Percentiles rank a stretch among this genome's conserved stretches.
These are phyloP conservation scores for Colletotrichum falcatum DNA, from an alignment of 2,329 filamentous ascomycete species.

Conservation along the genomic window DNA sequence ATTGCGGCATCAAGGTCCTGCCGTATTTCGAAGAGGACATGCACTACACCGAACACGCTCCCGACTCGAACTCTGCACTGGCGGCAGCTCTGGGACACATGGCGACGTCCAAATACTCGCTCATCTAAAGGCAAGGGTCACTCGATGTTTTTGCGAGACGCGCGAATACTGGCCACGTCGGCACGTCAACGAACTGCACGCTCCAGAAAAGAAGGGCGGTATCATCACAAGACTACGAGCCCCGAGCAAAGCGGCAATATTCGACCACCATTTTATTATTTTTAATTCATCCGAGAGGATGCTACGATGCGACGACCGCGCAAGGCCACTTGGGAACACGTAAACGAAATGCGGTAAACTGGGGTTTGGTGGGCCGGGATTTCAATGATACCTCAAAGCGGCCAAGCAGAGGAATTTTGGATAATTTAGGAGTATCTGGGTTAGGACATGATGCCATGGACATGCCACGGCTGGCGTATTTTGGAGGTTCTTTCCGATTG, in stretches of 20 bases:
- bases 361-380: slow-evolving; percentile 23
- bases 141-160: not conserved
- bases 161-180: not conserved
- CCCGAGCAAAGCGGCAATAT: slow-evolving; percentile 27
- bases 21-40: slow-evolving; percentile 60
- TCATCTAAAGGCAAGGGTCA: slow-evolving; percentile 16
- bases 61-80: slow-evolving; percentile 44
- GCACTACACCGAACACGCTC: slow-evolving; percentile 54
- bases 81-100: slow-evolving; percentile 39
- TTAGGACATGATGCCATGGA: slow-evolving; percentile 37
- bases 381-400: slow-evolving; percentile 31
- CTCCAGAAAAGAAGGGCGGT: not conserved
- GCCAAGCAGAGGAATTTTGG: slow-evolving; percentile 20
- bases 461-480: slow-evolving; percentile 35
- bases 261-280: slow-evolving; percentile 1
- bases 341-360: slow-evolving; percentile 25
- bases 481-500: slow-evolving; percentile 26
- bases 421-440: slow-evolving; percentile 32
- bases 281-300: slow-evolving; percentile 25
- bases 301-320: slow-evolving; percentile 33
- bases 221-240: not conserved
- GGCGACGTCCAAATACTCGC: slow-evolving; percentile 35
- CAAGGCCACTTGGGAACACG: slow-evolving; percentile 23
- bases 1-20: slow-evolving; percentile 53
- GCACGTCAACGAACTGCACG: too few relatives aligned